These are phyloP conservation scores for Ophioceras dolichostomum DNA, from an alignment of 2,329 filamentous ascomycete species.

Conservation along the genomic window DNA sequence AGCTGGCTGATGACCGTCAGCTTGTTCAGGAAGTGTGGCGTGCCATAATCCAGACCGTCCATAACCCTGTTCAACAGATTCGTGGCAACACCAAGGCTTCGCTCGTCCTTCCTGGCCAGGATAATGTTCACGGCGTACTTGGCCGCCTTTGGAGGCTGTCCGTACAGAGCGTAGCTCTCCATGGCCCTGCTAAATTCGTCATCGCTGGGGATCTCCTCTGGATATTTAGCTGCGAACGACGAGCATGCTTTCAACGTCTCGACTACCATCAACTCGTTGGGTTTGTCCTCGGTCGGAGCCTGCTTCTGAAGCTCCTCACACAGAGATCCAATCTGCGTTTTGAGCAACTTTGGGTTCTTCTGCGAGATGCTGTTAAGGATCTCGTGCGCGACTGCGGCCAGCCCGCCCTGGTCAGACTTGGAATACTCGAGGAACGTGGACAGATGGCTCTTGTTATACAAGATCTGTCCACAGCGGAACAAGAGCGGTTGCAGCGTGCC, in stretches of 20 bases:
- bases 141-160: conserved; percentile 67
- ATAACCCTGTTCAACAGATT: conserved; percentile 69
- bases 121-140: conserved; percentile 93
- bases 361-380: conserved; percentile 87
- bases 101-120: conserved; percentile 61
- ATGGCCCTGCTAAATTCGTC: conserved; percentile 72
- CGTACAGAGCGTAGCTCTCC: conserved; percentile 71
- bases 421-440: conserved; percentile 81
- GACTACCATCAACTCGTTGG: conserved; percentile 64
- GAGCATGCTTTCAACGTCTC: conserved; percentile 91
- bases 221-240: conserved; percentile 77
- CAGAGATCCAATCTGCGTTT: conserved; percentile 81
- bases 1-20: conserved; percentile 63
- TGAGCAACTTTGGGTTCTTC: conserved; percentile 79
- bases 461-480: conserved; percentile 70
- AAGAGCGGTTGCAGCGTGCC: conserved; percentile 74
- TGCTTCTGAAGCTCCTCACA: conserved; percentile 77
- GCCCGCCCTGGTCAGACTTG: conserved; percentile 66
- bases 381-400: conserved; percentile 73
- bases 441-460: conserved; percentile 92
- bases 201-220: conserved; percentile 70
- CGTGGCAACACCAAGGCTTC: conserved; percentile 69
- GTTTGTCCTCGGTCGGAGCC: conserved; percentile 55
- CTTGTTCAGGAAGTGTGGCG: conserved; percentile 63
- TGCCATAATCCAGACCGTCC: conserved; percentile 61